Percentiles rank a stretch among this genome's conserved stretches.
phyloP scores from a whole-genome alignment of 2,329 filamentous ascomycete species.

The Colletotrichum godetiae region DNA sequence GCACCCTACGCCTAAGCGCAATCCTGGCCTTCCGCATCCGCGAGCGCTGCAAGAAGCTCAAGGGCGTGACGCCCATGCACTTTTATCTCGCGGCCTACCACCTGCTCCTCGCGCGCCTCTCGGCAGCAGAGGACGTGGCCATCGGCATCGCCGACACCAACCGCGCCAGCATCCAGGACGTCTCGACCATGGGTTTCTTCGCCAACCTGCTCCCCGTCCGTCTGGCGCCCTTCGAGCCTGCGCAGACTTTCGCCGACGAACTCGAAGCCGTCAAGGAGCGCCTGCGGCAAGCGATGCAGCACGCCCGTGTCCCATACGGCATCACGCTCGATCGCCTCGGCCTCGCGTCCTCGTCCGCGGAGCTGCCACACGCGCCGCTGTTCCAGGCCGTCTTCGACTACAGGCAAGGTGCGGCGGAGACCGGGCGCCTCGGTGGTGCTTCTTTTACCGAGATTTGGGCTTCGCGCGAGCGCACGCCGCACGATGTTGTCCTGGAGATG shows the following conservation, averaged over 20 bases:
- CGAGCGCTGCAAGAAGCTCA: conserved; percentile 2
- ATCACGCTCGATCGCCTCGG: background rate
- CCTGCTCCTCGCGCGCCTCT: background rate
- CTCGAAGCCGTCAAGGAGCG: background rate
- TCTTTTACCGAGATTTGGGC: background rate
- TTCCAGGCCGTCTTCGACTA: conserved; percentile 24
- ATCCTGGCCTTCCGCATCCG: background rate
- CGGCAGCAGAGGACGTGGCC: conserved; percentile 46
- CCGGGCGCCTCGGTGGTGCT: conserved; percentile 1
- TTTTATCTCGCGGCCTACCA: conserved; percentile 54
- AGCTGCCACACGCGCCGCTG: conserved; percentile 6
- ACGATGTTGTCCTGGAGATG: conserved; percentile 19
- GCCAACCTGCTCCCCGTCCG: conserved; percentile 61
- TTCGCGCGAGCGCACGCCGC: conserved; percentile 16
- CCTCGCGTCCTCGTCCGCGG: background rate
- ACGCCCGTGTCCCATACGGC: background rate
- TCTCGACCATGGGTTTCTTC: conserved; percentile 55
- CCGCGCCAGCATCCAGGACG: conserved; percentile 43
- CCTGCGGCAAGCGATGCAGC: conserved; percentile 7
- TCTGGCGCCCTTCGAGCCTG: background rate
- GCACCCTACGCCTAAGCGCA: conserved; percentile 1
- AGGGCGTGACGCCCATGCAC: conserved; percentile 50
- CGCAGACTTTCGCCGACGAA: background rate
- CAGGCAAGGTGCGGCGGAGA: conserved; percentile 1
- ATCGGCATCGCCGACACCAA: conserved; percentile 63